Base-by-base conservation (phyloP, 108 stramenopile species). In the Pseudonitzschia delicatissima region DNA sequence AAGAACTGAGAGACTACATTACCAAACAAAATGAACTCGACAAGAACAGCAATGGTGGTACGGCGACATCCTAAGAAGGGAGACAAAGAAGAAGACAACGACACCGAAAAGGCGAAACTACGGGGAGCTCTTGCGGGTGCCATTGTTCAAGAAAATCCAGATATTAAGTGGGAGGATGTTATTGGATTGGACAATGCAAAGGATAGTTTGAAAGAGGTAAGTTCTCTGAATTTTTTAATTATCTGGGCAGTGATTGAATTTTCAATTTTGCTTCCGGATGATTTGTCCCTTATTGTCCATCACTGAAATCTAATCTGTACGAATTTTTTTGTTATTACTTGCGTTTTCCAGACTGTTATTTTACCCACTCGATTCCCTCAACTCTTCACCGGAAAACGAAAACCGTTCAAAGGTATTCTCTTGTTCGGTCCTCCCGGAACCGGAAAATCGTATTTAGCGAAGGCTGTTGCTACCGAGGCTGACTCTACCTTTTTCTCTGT, bases 401-500 rank as follows among this genome's bases (percentile, higher is more conserved):
- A 74, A 37, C 96, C 96, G 1, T 95, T 94, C 81, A 94, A 96
- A 78, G 96, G 97, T 36, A 98, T 99, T 64, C 69, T 99, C 44
- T 70, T 99, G 12, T 99, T 96, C 67, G 99, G 99, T 4, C 93
- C 92, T 45, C 89, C 89, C 12, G 92, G 92, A 52, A 93, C 87
- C 9, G 88, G 88, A 36, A 99, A 99, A 78, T 96, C 96, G 17
- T 98, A 90, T 71, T 73, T 99, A 12, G 99, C 99, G 60, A 99
- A 99, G 80, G 99, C 99, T 0, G 97, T 99, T 13, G 99, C 99
- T 2, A 99, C 99, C 11, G 99, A 99, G 72, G 93, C 97, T 2
- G 97, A 99, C 69, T 86, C 92, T 8, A 92, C 92, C 11, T 99
- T 99, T 78, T 98, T 99, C 67, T 87, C 95, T 32, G 94, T 99